Evolutionary conservation across 306 rosid genomes (phyloP).

Genomic region (Vigna mungo): DNA sequence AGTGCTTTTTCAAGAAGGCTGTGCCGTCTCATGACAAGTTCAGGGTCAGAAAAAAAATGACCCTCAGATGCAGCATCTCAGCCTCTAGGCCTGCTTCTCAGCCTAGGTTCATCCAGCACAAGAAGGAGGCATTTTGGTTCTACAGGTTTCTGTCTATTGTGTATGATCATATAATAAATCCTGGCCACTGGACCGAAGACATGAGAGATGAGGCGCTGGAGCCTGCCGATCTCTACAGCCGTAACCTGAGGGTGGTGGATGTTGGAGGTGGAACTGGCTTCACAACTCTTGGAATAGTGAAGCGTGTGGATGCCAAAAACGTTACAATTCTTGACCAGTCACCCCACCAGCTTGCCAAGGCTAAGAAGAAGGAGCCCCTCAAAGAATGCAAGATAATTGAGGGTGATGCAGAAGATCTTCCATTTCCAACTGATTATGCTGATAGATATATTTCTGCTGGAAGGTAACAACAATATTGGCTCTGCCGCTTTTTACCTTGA

Average conservation of each 20-base stretch:
- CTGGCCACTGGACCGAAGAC: conserved; percentile 2
- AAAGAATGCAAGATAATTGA: conserved; percentile 12
- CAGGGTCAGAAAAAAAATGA: conserved; percentile 18
- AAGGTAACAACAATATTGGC: neutral
- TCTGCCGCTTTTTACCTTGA: neutral
- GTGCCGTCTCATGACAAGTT: conserved; percentile 41
- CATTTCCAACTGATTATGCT: conserved; percentile 30
- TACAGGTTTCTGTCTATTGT: conserved; percentile 28
- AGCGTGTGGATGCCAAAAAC: conserved; percentile 23
- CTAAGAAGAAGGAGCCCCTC: conserved; percentile 15
- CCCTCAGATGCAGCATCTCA: neutral
- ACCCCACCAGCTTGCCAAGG: conserved; percentile 30
- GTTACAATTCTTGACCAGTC: conserved; percentile 25
- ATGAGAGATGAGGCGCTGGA: conserved; percentile 24
- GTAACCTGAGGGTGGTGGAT: conserved; percentile 15
- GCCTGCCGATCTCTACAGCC: conserved; percentile 11
- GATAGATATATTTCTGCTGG: conserved; percentile 25
- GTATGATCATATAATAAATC: conserved; percentile 16
- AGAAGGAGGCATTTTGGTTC: conserved; percentile 28
- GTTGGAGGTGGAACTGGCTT: conserved; percentile 28
- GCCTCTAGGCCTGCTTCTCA: conserved; percentile 13
- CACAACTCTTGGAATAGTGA: conserved; percentile 28
- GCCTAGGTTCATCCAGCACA: conserved; percentile 28
- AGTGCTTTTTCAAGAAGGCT: conserved; percentile 49
- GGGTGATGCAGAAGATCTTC: conserved; percentile 30